These are phyloP conservation scores for Agrocybe chaxingu DNA, from an alignment of 768 basidiomycete species.

Conservation along the genomic window DNA sequence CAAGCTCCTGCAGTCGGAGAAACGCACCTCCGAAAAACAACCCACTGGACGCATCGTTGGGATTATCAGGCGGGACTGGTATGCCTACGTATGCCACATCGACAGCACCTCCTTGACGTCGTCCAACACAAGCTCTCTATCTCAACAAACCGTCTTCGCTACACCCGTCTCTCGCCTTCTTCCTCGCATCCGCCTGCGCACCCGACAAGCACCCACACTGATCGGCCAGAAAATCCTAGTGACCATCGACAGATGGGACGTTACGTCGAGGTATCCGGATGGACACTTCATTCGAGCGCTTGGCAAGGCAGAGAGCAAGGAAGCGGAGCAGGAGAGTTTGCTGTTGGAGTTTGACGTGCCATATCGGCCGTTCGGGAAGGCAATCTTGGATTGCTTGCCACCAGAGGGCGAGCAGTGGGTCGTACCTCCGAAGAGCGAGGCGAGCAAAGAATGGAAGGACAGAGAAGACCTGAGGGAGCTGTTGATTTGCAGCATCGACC, in stretches of 20 bases:
- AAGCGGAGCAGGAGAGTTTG: constrained; percentile 93
- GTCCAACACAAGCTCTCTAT: constrained; percentile 71
- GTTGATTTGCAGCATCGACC: constrained; percentile 95
- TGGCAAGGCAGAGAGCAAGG: constrained; percentile 89
- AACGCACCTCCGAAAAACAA: constrained; percentile 57
- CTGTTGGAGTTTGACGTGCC: constrained; percentile 94
- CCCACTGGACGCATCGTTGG: constrained; percentile 93
- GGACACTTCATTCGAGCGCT: constrained; percentile 95
- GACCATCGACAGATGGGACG: constrained; percentile 90
- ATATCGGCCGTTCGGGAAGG: constrained; percentile 94
- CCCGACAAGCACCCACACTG: constrained; percentile 87
- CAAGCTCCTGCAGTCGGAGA: constrained; percentile 35
- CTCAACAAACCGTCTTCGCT: constrained; percentile 90
- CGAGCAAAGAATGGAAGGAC: constrained; percentile 61
- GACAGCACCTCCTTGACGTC: constrained; percentile 86
- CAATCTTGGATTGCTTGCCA: constrained; percentile 89
- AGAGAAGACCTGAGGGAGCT: constrained; percentile 85
- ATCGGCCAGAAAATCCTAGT: constrained; percentile 95
- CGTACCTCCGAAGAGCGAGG: constrained; percentile 71
- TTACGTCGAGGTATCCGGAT: constrained; percentile 87
- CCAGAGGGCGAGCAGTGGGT: constrained; percentile 88
- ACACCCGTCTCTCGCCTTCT: constrained; percentile 89
- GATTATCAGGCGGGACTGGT: constrained; percentile 92
- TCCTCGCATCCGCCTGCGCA: constrained; percentile 91
- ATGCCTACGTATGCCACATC: constrained; percentile 95